Base-by-base conservation (phyloP, 139 green algal species). In the Pedinophyceae sp. region DNA sequence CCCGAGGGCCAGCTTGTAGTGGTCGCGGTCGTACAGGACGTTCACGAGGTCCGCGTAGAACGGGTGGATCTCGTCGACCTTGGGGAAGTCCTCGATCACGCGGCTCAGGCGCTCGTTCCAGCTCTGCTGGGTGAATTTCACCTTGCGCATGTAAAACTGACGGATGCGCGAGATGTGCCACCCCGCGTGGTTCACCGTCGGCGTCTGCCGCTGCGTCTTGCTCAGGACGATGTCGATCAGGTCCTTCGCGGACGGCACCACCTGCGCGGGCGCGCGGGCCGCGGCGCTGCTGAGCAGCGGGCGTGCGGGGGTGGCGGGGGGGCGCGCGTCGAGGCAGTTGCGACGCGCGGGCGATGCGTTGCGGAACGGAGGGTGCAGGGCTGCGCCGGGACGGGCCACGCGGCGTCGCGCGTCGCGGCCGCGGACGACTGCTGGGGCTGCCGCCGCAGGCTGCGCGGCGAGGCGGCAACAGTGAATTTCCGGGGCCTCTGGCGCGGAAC, bases 121-220 rank as follows among this genome's bases (percentile, higher is more conserved):
- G 56, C 71, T 95, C n/a, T 58, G 54, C 59, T 89, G 79, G 4
- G 90, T 97, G 58, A 82, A 91, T 62, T 94, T 78, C 23, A 93
- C 88, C 70, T 97, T 99, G 54, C 90, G 83, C 91, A 97, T 99
- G 74, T 99, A 99, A 52, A 99, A 99, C 62, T 87, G 74, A n/a
- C 92, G 74, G 58, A 99, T 96, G 41, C 92, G 73, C 58, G 87
- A 81, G 50, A 98, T 95, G 19, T 70, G 62, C 77, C 86, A 96
- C 52, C 86, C 70, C 68, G 59, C 22, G 68, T 97, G 89, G 23
- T 94, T 81, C 4, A 98, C 91, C 4, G 92, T 99, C n/a, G 92
- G 92, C 10, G 92, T 99, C 48, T 88, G 75, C 1, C 92, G 72
- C 78, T 99, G 92, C 25, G 92, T 99, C 56, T 85, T 88, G 3